phyloP scores from a whole-genome alignment of 2,329 filamentous ascomycete species.

The Ciborinia camelliae region DNA sequence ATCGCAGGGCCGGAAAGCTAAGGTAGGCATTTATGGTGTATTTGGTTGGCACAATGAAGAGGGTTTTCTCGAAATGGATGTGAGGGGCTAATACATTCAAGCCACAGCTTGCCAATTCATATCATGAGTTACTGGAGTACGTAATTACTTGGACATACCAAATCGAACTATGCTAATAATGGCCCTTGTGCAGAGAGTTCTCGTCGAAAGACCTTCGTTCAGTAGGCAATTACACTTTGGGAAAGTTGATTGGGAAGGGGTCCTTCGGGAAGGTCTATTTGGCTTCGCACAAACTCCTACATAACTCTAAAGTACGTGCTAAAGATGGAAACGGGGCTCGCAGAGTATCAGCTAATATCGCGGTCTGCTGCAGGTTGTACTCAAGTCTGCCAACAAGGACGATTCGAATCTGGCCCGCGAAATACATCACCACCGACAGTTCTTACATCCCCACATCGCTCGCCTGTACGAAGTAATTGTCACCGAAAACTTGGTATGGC shows the following conservation, averaged over 20 bases:
- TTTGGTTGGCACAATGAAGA: slow-evolving; percentile 19
- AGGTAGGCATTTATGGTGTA: slow-evolving; percentile 42
- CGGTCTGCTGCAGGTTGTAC: slow-evolving; percentile 67
- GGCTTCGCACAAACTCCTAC: slow-evolving; percentile 93
- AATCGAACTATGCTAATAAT: slow-evolving; percentile 27
- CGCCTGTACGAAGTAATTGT: slow-evolving; percentile 97
- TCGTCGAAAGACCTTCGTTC: slow-evolving; percentile 83
- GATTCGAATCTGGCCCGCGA: slow-evolving; percentile 94
- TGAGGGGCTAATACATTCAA: slow-evolving; percentile 15
- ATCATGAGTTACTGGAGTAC: slow-evolving; percentile 93
- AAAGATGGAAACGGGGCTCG: slow-evolving; percentile 19
- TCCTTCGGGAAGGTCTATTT: slow-evolving; percentile 99
- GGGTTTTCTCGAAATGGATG: slow-evolving; percentile 31
- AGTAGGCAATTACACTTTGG: slow-evolving; percentile 92
- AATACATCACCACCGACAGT: slow-evolving; percentile 97
- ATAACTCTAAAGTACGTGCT: slow-evolving; percentile 81
- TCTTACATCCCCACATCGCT: slow-evolving; percentile 95
- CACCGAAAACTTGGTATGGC: slow-evolving; percentile 90
- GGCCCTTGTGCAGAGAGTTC: slow-evolving; percentile 68
- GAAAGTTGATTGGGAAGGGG: slow-evolving; percentile 90
- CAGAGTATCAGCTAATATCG: slow-evolving; percentile 13
- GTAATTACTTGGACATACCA: slow-evolving; percentile 37
- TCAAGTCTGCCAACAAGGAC: slow-evolving; percentile 95
- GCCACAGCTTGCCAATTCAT: slow-evolving; percentile 88
- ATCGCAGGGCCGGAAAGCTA: slow-evolving; percentile 58